phyloP scores from a whole-genome alignment of 805 yeast genomes.

The Brettanomyces naardenensis region DNA sequence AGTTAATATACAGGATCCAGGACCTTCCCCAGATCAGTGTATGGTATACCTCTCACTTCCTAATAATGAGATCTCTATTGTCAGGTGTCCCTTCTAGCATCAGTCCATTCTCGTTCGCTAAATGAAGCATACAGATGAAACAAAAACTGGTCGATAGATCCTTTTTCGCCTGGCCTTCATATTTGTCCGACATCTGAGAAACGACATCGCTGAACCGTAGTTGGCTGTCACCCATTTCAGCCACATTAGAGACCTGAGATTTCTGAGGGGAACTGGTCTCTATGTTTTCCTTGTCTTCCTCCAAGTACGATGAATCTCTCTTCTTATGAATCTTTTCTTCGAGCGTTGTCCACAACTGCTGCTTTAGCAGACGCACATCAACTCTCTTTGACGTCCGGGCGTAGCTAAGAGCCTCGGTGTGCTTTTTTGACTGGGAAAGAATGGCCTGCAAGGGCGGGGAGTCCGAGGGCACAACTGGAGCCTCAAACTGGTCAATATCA shows the following conservation, averaged over 20 bases:
- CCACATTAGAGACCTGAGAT: background rate
- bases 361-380: slow-evolving; percentile 38
- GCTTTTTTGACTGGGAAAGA: slow-evolving; percentile 1
- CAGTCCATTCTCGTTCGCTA: slow-evolving; percentile 43
- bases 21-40: no score
- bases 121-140: slow-evolving; percentile 40
- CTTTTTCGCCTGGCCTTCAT: slow-evolving; percentile 29
- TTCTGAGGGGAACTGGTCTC: slow-evolving; percentile 2
- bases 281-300: slow-evolving; percentile 8
- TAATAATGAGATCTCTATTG: slow-evolving; percentile 30
- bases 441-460: background rate
- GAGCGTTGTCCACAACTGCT: slow-evolving; percentile 37
- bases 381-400: slow-evolving; percentile 42
- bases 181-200: slow-evolving; percentile 27
- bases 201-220: slow-evolving; percentile 29
- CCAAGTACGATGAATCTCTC: slow-evolving; percentile 24
- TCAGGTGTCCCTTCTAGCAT: slow-evolving; percentile 28
- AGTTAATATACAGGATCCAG: background rate
- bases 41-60: slow-evolving; percentile 13
- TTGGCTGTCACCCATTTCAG: slow-evolving; percentile 2
- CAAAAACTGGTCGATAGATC: slow-evolving; percentile 44
- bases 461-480: slow-evolving; percentile 8
- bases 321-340: slow-evolving; percentile 22
- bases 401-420: slow-evolving; percentile 22
- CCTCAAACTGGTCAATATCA: slow-evolving; percentile 10